Evolutionary conservation across 176 grass and related monocot genomes (phyloP).

Genomic region (Neostapfia colusana): DNA sequence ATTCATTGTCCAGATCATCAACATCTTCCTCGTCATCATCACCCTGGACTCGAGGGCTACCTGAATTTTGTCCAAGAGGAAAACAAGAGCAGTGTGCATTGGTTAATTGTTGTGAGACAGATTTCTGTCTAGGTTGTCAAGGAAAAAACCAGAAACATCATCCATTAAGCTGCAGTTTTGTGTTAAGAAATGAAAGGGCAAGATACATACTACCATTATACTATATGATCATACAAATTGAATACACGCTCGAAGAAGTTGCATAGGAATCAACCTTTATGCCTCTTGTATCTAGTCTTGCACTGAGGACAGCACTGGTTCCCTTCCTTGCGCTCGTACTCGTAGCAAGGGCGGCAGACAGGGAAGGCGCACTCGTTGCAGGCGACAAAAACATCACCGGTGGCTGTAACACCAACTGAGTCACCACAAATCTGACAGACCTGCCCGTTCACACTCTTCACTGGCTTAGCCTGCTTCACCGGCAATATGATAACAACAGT

Average conservation of each 20-base stretch:
- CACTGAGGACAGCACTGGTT: constrained; percentile 97
- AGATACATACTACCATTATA: neutral
- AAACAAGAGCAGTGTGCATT: constrained; percentile 10
- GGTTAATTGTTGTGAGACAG: neutral
- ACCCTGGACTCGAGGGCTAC: constrained; percentile 92
- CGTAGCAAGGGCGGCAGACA: constrained; percentile 96
- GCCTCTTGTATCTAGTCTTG: constrained; percentile 99
- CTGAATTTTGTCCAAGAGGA: constrained; percentile 41
- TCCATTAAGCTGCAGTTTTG: neutral
- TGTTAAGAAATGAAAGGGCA: neutral
- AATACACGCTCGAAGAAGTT: neutral
- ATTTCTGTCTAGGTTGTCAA: neutral
- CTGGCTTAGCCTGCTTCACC: constrained; percentile 75
- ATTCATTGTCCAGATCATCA: constrained; percentile 98
- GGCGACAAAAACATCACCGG: constrained; percentile 85
- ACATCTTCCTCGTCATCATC: constrained; percentile 97
- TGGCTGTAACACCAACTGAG: constrained; percentile 71
- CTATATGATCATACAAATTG: neutral
- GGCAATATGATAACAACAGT: constrained; percentile 2
- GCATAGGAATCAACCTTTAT: constrained; percentile 62
- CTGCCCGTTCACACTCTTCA: constrained; percentile 57
- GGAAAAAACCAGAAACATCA: neutral
- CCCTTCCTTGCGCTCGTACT: constrained; percentile 97
- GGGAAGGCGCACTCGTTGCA: constrained; percentile 99
- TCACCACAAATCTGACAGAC: constrained; percentile 97